phyloP scores from a whole-genome alignment of 1,284 basidiomycete species.

The Trichosporon coremiiforme region DNA sequence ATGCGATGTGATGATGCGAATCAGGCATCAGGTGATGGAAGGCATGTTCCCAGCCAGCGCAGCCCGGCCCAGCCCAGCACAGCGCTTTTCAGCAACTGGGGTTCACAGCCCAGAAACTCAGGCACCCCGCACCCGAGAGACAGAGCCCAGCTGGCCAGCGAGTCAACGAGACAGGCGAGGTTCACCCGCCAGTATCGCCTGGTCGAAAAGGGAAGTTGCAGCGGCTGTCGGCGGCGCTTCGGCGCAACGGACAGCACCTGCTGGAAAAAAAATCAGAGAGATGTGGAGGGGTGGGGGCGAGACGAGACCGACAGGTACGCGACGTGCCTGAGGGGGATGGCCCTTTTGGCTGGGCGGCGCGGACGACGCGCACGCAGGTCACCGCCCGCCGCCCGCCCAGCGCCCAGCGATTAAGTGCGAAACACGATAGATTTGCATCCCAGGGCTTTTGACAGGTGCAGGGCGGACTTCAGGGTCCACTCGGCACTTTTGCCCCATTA shows the following conservation, averaged over 20 bases:
- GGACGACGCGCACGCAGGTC: no score
- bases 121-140: neutral
- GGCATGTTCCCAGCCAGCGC: neutral
- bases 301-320: conserved; percentile 12
- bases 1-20: conserved; percentile 8
- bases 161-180: neutral
- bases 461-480: conserved; percentile 10
- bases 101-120: neutral
- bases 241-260: conserved; percentile 1
- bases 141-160: no score
- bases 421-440: conserved; percentile 16
- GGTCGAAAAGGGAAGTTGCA: neutral
- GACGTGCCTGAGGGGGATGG: conserved; percentile 4
- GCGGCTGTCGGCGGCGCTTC: conserved; percentile 12
- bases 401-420: conserved; percentile 10
- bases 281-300: neutral
- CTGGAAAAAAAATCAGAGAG: neutral
- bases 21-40: conserved; percentile 2
- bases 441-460: conserved; percentile 15
- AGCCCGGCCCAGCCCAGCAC: neutral
- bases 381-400: no score
- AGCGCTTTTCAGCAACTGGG: neutral
- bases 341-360: no score
- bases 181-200: neutral
- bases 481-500: conserved; percentile 19